These are phyloP conservation scores for Wallemia ichthyophaga DNA, from an alignment of 1,284 basidiomycete species.

Conservation along the genomic window DNA sequence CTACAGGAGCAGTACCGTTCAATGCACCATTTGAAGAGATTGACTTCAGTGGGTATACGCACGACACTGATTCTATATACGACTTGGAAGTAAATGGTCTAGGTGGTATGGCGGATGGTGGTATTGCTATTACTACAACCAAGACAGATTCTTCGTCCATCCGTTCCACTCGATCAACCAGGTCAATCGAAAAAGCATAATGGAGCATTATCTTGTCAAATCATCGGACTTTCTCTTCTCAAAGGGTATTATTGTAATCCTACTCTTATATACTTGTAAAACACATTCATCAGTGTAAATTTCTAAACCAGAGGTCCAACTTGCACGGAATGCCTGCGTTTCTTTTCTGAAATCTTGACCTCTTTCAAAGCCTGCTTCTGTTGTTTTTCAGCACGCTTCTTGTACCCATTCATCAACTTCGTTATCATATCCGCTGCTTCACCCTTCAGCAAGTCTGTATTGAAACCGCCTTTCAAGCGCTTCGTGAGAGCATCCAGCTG, in stretches of 20 bases:
- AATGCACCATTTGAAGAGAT: not conserved
- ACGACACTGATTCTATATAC: not conserved
- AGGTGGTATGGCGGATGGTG: not conserved
- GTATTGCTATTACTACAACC: not conserved
- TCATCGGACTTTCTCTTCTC: no score
- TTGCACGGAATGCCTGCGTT: not conserved
- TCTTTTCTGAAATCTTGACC: not conserved
- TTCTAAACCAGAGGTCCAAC: not conserved
- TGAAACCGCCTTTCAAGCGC: slow-evolving; percentile 16
- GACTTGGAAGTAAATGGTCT: not conserved
- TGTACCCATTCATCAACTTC: slow-evolving; percentile 33
- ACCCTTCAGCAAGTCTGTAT: slow-evolving; percentile 30
- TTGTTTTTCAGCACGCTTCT: not conserved
- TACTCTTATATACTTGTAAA: no score
- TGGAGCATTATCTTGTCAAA: no score
- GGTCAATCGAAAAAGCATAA: no score
- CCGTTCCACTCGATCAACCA: no score
- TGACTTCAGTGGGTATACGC: not conserved
- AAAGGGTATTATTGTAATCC: no score
- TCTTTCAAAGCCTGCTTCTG: not conserved
- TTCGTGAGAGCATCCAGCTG: slow-evolving; percentile 36
- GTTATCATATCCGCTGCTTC: slow-evolving; percentile 46
- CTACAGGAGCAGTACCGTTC: not conserved
- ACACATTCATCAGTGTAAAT: no score
- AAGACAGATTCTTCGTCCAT: not conserved